phyloP scores from a whole-genome alignment of 2,329 filamentous ascomycete species.

The Penicillium italicum region DNA sequence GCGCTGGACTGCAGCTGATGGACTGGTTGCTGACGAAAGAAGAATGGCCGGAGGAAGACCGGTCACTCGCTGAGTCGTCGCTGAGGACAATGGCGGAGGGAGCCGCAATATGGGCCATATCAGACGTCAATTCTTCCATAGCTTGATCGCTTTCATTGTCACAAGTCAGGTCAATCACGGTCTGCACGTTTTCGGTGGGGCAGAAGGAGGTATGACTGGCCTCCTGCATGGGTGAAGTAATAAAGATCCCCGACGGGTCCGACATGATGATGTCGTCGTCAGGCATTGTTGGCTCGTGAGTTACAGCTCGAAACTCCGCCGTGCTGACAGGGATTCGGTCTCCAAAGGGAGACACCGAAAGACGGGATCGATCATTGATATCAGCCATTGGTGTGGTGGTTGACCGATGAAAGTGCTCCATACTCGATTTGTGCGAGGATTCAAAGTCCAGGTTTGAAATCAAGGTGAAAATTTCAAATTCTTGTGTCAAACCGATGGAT shows the following conservation, averaged over 20 bases:
- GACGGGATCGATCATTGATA: neutral
- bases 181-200: neutral
- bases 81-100: neutral
- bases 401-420: neutral
- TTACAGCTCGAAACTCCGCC: neutral
- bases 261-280: neutral
- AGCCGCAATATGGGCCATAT: neutral
- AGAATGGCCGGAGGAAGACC: neutral
- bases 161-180: neutral
- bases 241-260: neutral
- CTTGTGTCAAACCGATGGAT: neutral
- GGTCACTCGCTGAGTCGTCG: neutral
- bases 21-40: neutral
- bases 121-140: neutral
- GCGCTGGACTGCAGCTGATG: neutral
- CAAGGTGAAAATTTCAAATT: neutral
- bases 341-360: conserved; percentile 3
- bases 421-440: neutral
- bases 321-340: neutral
- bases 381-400: neutral
- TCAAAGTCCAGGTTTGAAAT: neutral
- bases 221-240: neutral
- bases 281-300: neutral
- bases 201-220: neutral
- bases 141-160: neutral